These are phyloP conservation scores for Perkinsus olseni DNA, from an alignment of 169 alveolate species.

Conservation along the genomic window DNA sequence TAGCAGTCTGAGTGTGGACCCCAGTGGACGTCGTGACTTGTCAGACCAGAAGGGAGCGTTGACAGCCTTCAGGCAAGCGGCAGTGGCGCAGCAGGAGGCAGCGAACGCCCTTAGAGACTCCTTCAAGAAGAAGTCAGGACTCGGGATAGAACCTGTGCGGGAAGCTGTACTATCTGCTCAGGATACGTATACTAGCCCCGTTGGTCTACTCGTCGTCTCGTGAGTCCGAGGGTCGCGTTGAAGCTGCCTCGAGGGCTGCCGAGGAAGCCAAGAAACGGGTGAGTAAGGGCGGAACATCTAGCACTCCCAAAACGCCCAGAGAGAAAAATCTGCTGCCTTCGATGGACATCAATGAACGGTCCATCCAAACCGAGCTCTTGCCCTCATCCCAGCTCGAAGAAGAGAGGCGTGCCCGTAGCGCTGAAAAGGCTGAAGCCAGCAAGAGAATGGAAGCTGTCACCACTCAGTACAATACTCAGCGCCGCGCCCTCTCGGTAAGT, in stretches of 20 bases:
- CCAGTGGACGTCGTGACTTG: background rate
- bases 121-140: background rate
- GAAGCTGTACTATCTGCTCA: background rate
- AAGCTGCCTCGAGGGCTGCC: background rate
- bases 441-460: background rate
- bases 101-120: background rate
- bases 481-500: background rate
- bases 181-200: background rate
- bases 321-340: too few relatives aligned
- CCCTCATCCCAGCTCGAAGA: background rate
- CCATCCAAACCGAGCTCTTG: too few relatives aligned
- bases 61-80: background rate
- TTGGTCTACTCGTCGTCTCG: background rate
- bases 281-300: too few relatives aligned
- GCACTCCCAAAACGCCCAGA: too few relatives aligned
- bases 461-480: background rate
- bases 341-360: too few relatives aligned
- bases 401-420: background rate
- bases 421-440: background rate
- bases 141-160: background rate
- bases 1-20: background rate
- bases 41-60: background rate
- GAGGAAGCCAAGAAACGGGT: background rate
- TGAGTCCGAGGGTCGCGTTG: background rate
- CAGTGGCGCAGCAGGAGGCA: background rate